These are phyloP conservation scores for Candida odintsovae DNA, from an alignment of 805 yeast species.

Conservation along the genomic window DNA sequence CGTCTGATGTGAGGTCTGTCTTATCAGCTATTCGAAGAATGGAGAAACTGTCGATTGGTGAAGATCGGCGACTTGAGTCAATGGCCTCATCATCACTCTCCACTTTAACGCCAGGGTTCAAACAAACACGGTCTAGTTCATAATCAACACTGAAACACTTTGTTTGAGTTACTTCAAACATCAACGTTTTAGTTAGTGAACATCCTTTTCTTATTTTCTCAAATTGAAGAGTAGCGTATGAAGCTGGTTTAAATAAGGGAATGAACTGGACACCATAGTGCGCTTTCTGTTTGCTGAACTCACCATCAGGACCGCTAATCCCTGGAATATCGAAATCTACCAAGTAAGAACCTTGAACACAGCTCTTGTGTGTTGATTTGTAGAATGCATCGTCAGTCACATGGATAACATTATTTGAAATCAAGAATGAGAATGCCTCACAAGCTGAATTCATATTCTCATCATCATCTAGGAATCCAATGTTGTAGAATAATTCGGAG, in stretches of 20 bases:
- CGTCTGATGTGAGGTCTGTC: not conserved
- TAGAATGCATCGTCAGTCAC: conserved; percentile 9
- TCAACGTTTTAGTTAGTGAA: not conserved
- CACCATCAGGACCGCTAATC: conserved; percentile 4
- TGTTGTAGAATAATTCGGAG: conserved; percentile 10
- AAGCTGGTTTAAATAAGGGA: not conserved
- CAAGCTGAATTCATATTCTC: conserved; percentile 2
- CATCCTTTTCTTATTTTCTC: not conserved
- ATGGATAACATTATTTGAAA: conserved; percentile 4
- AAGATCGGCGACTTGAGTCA: conserved; percentile 3
- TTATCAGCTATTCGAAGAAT: not conserved
- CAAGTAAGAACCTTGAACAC: conserved; percentile 11
- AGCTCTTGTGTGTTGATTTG: not conserved
- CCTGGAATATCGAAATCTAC: conserved; percentile 22
- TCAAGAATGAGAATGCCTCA: conserved; percentile 10
- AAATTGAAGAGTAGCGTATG: not conserved
- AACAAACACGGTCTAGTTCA: conserved; percentile 5
- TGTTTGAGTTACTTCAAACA: conserved; percentile 8
- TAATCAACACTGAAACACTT: conserved; percentile 13
- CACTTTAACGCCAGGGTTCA: not conserved
- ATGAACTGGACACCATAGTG: not conserved
- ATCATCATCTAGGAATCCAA: conserved; percentile 13
- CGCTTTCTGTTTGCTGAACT: not conserved
- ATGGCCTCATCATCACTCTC: conserved; percentile 2
- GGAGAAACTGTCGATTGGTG: not conserved